Base-by-base conservation (phyloP, 768 basidiomycete genomes). In the Naganishia randhawae region DNA sequence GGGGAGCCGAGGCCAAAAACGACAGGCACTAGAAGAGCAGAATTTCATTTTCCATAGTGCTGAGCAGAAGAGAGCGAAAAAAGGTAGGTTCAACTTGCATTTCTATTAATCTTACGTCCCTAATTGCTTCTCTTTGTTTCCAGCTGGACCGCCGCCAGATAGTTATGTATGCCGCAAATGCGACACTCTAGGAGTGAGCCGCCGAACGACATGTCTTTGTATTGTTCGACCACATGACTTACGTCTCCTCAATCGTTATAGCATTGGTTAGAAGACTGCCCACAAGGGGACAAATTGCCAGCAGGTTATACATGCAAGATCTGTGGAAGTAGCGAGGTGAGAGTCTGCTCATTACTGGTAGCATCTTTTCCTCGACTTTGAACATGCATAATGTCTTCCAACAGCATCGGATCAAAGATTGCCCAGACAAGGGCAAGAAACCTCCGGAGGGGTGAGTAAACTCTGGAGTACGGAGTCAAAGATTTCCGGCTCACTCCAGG, bases 291-390 rank as follows among this genome's bases (percentile, higher is more conserved):
- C 22, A 61, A 61, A 67, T 91, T 92, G 8, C 87, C 89, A 51
- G 90, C 92, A 73, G 85, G 87, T 31, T 97, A 97, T 74, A 78
- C 91, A 11, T 96, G 94, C 83, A 91, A 85, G 75, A 86, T 92
- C 29, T 97, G 93, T 74, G 85, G 54, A 42, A 22, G 68, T 39
- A 17, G n/a, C 35, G 61, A 63, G n/a, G 54, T 62, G 17, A 53
- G 53, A n/a, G 4, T 61, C 25, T 11, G 5, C 17, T 9, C 1
- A 17, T 16, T 16, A 33, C 22, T 19, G n/a, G n/a, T 32, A 13
- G 19, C 22, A 25, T 37, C 37, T 39, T 32, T 7, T 1, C 14
- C 27, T 19, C 8, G 27, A 37, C 22, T 31, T 63, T n/a, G 45
- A 16, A 1, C 22, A 19, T 5, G 41, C 50, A 35, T 50, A 6